Evolutionary conservation across 2,329 filamentous ascomycete genomes (phyloP).

Genomic region (Periconia sp.): DNA sequence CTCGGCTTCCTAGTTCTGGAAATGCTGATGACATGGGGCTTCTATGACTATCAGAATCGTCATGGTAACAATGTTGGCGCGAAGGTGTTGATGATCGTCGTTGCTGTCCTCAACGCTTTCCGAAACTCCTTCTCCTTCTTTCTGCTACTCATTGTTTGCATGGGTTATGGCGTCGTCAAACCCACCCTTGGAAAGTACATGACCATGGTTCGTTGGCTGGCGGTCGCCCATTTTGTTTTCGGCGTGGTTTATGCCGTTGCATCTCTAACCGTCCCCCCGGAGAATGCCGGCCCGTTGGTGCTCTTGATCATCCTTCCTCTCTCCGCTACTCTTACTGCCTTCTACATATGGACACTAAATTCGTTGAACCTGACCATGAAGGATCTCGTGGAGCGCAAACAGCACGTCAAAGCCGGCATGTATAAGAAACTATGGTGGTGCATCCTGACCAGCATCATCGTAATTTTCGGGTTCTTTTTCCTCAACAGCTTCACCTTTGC

Average conservation of each 20-base stretch:
- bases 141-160: slow-evolving; percentile 94
- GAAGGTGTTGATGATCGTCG: slow-evolving; percentile 84
- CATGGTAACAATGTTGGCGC: slow-evolving; percentile 81
- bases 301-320: slow-evolving; percentile 91
- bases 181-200: slow-evolving; percentile 88
- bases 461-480: slow-evolving; percentile 98
- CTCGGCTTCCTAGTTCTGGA: slow-evolving; percentile 91
- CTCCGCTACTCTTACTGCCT: slow-evolving; percentile 87
- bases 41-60: slow-evolving; percentile 94
- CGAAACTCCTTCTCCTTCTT: slow-evolving; percentile 99
- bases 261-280: slow-evolving; percentile 84
- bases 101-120: slow-evolving; percentile 90
- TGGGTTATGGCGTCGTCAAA: slow-evolving; percentile 99
- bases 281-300: slow-evolving; percentile 85
- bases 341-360: slow-evolving; percentile 98
- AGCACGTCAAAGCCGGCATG: slow-evolving; percentile 91
- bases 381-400: slow-evolving; percentile 91
- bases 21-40: slow-evolving; percentile 98
- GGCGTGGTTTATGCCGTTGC: slow-evolving; percentile 91
- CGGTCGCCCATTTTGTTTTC: slow-evolving; percentile 91
- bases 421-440: slow-evolving; percentile 99
- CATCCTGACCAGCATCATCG: slow-evolving; percentile 85
- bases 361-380: slow-evolving; percentile 94
- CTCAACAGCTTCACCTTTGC: slow-evolving; percentile 96
- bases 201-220: slow-evolving; percentile 89